phyloP scores from a whole-genome alignment of 805 yeast species.

The Metschnikowia corniflorae region DNA sequence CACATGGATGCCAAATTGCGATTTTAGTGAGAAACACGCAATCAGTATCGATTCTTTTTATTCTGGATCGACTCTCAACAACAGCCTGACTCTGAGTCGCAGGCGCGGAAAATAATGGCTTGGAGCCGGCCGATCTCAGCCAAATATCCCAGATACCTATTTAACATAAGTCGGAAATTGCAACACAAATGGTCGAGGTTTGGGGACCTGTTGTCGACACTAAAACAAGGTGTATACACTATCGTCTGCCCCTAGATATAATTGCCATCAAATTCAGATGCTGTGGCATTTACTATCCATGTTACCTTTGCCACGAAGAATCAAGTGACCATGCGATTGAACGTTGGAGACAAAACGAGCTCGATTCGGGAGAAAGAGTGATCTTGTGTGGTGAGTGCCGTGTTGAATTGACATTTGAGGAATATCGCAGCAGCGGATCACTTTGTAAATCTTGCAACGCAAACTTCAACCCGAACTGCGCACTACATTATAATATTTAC shows the following conservation, averaged over 20 bases:
- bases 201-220: slow-evolving; percentile 23
- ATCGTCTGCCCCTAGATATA: slow-evolving; percentile 32
- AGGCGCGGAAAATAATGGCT: no score
- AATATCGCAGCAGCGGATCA: slow-evolving; percentile 20
- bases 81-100: no score
- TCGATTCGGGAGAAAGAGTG: slow-evolving; percentile 17
- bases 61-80: no score
- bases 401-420: slow-evolving; percentile 24
- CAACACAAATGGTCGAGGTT: slow-evolving; percentile 3
- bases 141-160: no score
- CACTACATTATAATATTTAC: slow-evolving; percentile 34
- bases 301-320: slow-evolving; percentile 36
- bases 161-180: no score
- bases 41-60: no score
- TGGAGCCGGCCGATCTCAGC: no score
- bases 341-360: slow-evolving; percentile 15
- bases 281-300: slow-evolving; percentile 36
- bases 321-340: slow-evolving; percentile 11
- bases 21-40: no score
- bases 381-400: slow-evolving; percentile 39
- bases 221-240: slow-evolving; percentile 38
- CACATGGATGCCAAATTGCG: no score
- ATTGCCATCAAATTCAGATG: slow-evolving; percentile 40
- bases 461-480: slow-evolving; percentile 36
- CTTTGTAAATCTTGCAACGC: slow-evolving; percentile 26